Conservation (phyloP, 495 filamentous ascomycete species). For the Penicillium mononematosum region DNA sequence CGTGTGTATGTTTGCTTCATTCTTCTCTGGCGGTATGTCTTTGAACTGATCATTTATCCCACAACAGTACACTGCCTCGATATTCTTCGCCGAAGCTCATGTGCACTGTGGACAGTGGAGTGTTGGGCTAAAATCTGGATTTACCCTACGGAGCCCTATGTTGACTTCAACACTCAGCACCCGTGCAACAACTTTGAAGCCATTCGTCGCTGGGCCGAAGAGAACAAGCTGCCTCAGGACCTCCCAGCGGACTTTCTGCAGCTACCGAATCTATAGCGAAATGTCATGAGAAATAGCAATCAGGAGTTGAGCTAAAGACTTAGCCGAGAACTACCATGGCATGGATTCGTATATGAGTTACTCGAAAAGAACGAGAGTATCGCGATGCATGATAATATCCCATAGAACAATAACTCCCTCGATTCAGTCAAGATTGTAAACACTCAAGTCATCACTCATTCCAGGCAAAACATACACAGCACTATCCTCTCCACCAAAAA, state of each 20-base stretch:
- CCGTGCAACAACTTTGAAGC: constrained; percentile 56
- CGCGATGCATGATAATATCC: background rate
- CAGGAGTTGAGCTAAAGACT: background rate
- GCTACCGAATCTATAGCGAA: constrained; percentile 36
- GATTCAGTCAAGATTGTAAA: constrained; percentile 20
- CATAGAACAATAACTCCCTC: background rate
- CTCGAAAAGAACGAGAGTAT: background rate
- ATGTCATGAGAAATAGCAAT: constrained; percentile 31
- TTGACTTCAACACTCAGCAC: constrained; percentile 57
- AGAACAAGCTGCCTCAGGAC: constrained; percentile 43
- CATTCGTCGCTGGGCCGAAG: constrained; percentile 50
- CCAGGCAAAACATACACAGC: constrained; percentile 29
- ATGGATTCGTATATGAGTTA: background rate
- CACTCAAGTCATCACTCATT: constrained; percentile 29
- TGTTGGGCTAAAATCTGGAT: constrained; percentile 55
- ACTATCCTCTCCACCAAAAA: constrained; percentile 27
- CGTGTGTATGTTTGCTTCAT: constrained; percentile 35
- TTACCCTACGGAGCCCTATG: constrained; percentile 44
- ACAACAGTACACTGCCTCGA: constrained; percentile 53
- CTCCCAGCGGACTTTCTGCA: constrained; percentile 43
- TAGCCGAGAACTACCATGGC: background rate
- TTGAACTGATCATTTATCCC: background rate
- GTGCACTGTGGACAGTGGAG: constrained; percentile 53
- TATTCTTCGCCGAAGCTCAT: constrained; percentile 55
- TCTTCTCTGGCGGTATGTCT: too few relatives aligned